Percentiles rank a stretch among this genome's conserved stretches.
Evolutionary conservation across 176 grass and related monocot genomes (phyloP).

Genomic region (Aegilops sharonensis): DNA sequence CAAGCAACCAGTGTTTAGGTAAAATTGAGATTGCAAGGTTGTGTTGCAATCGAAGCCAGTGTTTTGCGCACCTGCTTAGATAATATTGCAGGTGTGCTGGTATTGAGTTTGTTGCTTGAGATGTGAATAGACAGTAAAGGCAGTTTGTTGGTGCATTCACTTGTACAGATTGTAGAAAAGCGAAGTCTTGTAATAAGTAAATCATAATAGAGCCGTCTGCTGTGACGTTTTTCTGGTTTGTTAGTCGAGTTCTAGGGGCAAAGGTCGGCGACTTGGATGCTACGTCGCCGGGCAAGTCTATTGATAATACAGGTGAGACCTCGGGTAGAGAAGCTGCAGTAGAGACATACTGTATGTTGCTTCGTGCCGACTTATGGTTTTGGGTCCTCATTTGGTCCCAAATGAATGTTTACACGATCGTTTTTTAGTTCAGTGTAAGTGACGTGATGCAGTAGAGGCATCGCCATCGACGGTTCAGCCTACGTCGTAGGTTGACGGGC

Average conservation of each 20-base stretch:
- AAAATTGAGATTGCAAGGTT: conserved; percentile 16
- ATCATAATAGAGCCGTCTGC: neutral
- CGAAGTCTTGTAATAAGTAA: conserved; percentile 16
- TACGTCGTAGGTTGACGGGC: neutral
- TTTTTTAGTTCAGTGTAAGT: neutral
- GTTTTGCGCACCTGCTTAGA: conserved; percentile 11
- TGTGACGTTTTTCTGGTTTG: neutral
- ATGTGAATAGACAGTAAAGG: conserved; percentile 31
- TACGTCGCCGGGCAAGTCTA: neutral
- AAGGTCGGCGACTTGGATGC: neutral
- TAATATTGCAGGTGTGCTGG: neutral
- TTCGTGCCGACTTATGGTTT: neutral
- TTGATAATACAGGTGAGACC: neutral
- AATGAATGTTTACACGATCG: neutral
- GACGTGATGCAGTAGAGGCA: neutral
- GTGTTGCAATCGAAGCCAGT: conserved; percentile 23
- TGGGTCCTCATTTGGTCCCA: neutral
- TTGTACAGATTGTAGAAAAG: conserved; percentile 47
- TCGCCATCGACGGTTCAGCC: neutral
- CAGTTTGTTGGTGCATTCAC: conserved; percentile 7
- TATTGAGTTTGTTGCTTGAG: conserved; percentile 30
- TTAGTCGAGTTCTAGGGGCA: neutral
- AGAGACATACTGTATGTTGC: neutral
- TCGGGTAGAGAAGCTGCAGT: neutral
- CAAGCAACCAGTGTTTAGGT: neutral